Percentiles rank a stretch among this genome's conserved stretches.
These are phyloP conservation scores for Ganoderma leucocontextum DNA, from an alignment of 1,284 basidiomycete genomes.

Conservation along the genomic window DNA sequence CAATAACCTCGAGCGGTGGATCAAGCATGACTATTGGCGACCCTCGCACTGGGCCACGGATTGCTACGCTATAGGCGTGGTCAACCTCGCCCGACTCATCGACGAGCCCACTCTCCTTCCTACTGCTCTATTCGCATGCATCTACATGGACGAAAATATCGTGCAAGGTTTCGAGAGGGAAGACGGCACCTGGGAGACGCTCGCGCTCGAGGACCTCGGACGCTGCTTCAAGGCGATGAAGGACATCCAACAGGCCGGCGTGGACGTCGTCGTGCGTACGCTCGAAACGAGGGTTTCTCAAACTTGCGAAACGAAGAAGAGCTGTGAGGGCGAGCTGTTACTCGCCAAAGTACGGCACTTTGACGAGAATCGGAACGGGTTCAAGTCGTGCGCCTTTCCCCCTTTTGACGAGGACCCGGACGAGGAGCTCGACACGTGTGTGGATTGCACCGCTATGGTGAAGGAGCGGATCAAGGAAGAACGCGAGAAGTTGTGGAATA, in stretches of 20 bases:
- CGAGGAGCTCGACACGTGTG: background rate
- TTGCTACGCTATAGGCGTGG: constrained; percentile 16
- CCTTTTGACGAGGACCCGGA: background rate
- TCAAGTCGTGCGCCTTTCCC: background rate
- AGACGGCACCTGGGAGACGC: constrained; percentile 16
- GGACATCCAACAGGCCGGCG: background rate
- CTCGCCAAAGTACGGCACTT: background rate
- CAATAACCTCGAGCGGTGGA: constrained; percentile 7
- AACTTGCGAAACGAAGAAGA: background rate
- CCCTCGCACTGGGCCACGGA: constrained; percentile 2
- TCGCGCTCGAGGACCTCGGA: constrained; percentile 14
- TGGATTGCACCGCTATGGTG: background rate
- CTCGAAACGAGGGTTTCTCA: background rate
- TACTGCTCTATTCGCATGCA: constrained; percentile 14
- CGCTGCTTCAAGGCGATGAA: constrained; percentile 11
- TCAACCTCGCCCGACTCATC: constrained; percentile 22
- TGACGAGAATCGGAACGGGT: background rate
- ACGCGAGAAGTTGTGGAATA: constrained; percentile 13
- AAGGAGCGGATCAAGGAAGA: background rate
- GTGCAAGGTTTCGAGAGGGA: constrained; percentile 7
- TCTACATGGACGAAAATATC: constrained; percentile 2
- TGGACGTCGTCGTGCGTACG: background rate
- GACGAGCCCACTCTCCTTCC: constrained; percentile 14
- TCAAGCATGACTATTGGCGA: background rate
- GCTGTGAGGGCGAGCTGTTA: background rate